phyloP scores from a whole-genome alignment of 305 asterid genomes.

The Fraxinus nigra region DNA sequence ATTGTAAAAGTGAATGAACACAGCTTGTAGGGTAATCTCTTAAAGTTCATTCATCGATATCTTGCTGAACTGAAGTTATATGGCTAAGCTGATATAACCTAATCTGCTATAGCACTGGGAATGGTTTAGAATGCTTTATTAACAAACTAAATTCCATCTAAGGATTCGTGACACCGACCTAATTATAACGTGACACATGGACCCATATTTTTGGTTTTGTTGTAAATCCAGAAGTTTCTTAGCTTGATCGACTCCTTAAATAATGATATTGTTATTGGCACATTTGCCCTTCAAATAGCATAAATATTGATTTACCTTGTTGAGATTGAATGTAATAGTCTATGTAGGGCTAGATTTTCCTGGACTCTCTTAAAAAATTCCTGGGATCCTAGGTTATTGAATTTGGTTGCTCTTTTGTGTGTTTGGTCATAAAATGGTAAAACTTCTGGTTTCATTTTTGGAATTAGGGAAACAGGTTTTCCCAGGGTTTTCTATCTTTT shows the following conservation, averaged over 20 bases:
- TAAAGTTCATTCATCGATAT: not conserved
- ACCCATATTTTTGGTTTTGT: not conserved
- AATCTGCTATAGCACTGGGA: not conserved
- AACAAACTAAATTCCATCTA: not conserved
- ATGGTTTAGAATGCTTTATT: not conserved
- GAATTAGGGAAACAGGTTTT: not conserved
- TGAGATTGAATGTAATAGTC: not conserved
- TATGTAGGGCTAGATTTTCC: not conserved
- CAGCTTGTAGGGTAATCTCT: not conserved
- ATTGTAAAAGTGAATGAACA: not conserved
- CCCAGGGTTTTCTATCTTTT: constrained; percentile 2
- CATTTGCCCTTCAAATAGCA: not conserved
- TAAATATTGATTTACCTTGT: not conserved
- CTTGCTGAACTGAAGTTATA: not conserved
- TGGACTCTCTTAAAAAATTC: not conserved
- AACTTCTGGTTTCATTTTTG: not conserved
- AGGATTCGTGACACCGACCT: not conserved
- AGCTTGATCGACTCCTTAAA: not conserved
- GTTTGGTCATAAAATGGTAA: not conserved
- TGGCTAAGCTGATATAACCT: not conserved
- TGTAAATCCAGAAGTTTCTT: not conserved
- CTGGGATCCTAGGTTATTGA: not conserved
- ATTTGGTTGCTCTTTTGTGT: not conserved
- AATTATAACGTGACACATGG: not conserved
- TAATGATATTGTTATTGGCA: not conserved